A percentile compares a stretch with the other conserved stretches of the same genome.
Conservation (phyloP, 805 yeast species). For the Candida incommunis region DNA sequence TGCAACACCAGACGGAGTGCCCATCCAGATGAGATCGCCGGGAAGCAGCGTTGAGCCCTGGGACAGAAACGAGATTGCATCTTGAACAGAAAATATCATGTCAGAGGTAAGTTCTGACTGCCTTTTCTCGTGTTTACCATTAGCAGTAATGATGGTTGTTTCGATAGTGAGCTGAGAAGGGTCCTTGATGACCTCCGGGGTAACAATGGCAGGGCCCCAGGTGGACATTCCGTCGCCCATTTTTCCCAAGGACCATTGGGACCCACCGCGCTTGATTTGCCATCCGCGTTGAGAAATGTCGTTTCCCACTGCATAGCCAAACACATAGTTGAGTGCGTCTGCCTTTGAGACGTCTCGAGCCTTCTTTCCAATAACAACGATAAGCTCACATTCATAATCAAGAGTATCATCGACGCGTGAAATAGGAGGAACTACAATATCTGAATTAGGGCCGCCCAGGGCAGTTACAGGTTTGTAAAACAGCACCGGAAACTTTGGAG, state of each 20-base stretch:
- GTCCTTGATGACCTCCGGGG: constrained; percentile 20
- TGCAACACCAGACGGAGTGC: constrained; percentile 45
- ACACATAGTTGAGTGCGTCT: constrained; percentile 32
- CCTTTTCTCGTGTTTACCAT: constrained; percentile 27
- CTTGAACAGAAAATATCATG: constrained; percentile 32
- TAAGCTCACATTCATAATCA: constrained; percentile 44
- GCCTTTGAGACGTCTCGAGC: constrained; percentile 29
- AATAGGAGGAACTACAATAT: constrained; percentile 24
- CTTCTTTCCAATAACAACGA: constrained; percentile 37
- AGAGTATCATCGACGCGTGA: constrained; percentile 21
- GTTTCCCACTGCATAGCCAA: constrained; percentile 41
- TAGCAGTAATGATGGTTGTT: constrained; percentile 22
- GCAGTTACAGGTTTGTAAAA: constrained; percentile 38
- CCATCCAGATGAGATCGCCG: constrained; percentile 41
- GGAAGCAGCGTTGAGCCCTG: constrained; percentile 39
- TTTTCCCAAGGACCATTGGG: constrained; percentile 39
- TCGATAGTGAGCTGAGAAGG: constrained; percentile 25
- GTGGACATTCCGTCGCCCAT: constrained; percentile 46
- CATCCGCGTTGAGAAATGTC: constrained; percentile 45
- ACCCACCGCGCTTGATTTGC: constrained; percentile 39
- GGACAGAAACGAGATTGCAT: constrained; percentile 32
- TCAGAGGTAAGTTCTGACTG: constrained; percentile 34
- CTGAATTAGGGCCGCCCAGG: constrained; percentile 28
- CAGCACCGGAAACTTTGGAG: constrained; percentile 35
- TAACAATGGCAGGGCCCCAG: constrained; percentile 38